Evolutionary conservation across 1,139 yeast genomes (phyloP).

Genomic region (Taphrina communis): DNA sequence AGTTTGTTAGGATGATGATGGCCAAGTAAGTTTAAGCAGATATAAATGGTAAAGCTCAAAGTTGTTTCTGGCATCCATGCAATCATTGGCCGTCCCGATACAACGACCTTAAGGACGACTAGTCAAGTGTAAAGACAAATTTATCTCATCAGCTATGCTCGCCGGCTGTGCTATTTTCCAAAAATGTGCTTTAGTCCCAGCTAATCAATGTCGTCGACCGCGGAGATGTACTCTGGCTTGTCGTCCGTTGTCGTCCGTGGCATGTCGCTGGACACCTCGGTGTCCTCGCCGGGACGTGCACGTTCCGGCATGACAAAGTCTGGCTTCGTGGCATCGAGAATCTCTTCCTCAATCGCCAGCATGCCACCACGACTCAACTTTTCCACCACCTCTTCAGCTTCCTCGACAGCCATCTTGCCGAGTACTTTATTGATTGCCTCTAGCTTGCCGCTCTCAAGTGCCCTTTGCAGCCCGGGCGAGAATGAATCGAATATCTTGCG

Average conservation of each 20-base stretch:
- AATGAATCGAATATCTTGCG: conserved; percentile 61
- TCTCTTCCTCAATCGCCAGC: conserved; percentile 75
- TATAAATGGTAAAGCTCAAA: background rate
- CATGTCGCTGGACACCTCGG: background rate
- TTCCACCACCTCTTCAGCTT: conserved; percentile 79
- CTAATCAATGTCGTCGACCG: conserved; percentile 25
- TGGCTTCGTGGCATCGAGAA: conserved; percentile 70
- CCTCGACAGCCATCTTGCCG: conserved; percentile 73
- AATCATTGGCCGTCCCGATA: background rate
- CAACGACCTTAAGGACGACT: too few species aligned
- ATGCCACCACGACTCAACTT: conserved; percentile 81
- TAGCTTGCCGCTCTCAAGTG: conserved; percentile 71
- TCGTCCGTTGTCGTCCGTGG: background rate
- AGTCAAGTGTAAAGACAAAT: background rate
- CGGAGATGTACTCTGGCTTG: conserved; percentile 8
- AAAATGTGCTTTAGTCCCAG: background rate
- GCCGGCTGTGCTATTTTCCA: conserved; percentile 1
- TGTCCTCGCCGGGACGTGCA: background rate
- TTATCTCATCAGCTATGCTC: background rate
- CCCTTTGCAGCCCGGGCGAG: conserved; percentile 70
- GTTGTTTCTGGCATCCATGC: background rate
- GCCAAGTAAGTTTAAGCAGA: conserved; percentile 40
- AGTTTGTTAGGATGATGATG: conserved; percentile 79
- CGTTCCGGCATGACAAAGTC: conserved; percentile 37
- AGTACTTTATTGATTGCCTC: conserved; percentile 85